Conservation (phyloP, 768 basidiomycete genomes). For the Calvatia gigantea region DNA sequence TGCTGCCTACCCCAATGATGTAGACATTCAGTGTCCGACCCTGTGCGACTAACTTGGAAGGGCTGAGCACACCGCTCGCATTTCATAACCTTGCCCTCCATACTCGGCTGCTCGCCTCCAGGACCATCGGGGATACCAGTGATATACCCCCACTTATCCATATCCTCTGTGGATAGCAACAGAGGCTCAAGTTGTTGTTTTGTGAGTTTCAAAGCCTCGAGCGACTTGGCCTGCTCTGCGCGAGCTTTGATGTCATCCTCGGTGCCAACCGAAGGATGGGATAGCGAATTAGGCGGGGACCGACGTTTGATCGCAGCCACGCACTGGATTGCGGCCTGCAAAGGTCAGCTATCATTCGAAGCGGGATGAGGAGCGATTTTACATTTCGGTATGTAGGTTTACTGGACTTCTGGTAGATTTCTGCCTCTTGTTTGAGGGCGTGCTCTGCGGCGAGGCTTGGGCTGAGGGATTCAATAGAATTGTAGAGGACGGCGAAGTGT, state of each 20-base stretch:
- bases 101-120: conserved; percentile 62
- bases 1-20: conserved; percentile 82
- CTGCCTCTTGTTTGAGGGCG: conserved; percentile 77
- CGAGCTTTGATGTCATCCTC: conserved; percentile 59
- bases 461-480: conserved; percentile 44
- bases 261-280: conserved; percentile 77
- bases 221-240: conserved; percentile 31
- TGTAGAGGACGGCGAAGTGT: conserved; percentile 70
- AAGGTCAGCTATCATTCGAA: conserved; percentile 13
- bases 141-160: conserved; percentile 70
- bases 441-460: conserved; percentile 72
- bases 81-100: conserved; percentile 54
- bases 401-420: conserved; percentile 69
- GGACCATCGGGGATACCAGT: conserved; percentile 59
- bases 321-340: conserved; percentile 49
- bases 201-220: conserved; percentile 4
- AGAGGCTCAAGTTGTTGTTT: conserved; percentile 48
- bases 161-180: conserved; percentile 52
- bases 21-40: conserved; percentile 60
- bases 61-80: conserved; percentile 80
- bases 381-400: conserved; percentile 86
- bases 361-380: conserved; percentile 18
- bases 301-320: conserved; percentile 48
- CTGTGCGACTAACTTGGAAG: conserved; percentile 62
- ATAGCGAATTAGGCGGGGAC: conserved; percentile 48